Evolutionary conservation across 2,329 filamentous ascomycete species (phyloP), one percentile per base, ranked within the genome.

Genomic region (Aspergillus sp.): DNA sequence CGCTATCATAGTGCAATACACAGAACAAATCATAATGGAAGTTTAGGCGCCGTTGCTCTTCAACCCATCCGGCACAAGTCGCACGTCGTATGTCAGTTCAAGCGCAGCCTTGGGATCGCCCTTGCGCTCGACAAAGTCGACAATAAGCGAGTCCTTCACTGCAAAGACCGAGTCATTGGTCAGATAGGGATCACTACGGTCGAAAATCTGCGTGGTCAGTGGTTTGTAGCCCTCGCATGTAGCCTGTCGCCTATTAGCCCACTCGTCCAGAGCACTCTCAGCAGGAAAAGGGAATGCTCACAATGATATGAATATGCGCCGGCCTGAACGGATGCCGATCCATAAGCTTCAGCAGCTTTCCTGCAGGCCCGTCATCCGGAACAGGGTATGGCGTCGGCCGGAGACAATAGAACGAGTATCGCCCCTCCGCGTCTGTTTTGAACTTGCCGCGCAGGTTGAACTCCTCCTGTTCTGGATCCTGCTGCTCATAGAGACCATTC

Each of bases 141-240:
- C 85, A 41, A 86, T 70, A 54, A 88, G 69, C 15, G 81, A 82
- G 61, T 87, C 84, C 71, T 87, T 87, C 53, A 86, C 85, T 0
- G 85, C 85, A 66, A 87, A 87, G 0, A 86, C 85, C 0, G 83
- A 80, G 66, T 87, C 85, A 60, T 87, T 80, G 19, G 79, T 78
- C 48, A 91, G 79, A 68, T 91, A 88, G 64, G 84, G 82, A 74
- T 88, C 87, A 64, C 85, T 82, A 60, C 82, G 80, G 73, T 92
- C 90, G 72, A 92, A 94, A 59, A 95, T 87, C 74, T 95, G 91
- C 1, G 91, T 92, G 0, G 89, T 90, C 52, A 96, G 83, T 0
- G 88, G 82, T 69, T 87, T 89, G 79, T 89, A 88, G 7, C 84
- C 84, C 2, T 84, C 81, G 13, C 82, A 80, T 30, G 82, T 81